A percentile compares a stretch with the other conserved stretches of the same genome.
Evolutionary conservation across 2,329 filamentous ascomycete species (phyloP).

Genomic region (Drechslerella dactyloides): DNA sequence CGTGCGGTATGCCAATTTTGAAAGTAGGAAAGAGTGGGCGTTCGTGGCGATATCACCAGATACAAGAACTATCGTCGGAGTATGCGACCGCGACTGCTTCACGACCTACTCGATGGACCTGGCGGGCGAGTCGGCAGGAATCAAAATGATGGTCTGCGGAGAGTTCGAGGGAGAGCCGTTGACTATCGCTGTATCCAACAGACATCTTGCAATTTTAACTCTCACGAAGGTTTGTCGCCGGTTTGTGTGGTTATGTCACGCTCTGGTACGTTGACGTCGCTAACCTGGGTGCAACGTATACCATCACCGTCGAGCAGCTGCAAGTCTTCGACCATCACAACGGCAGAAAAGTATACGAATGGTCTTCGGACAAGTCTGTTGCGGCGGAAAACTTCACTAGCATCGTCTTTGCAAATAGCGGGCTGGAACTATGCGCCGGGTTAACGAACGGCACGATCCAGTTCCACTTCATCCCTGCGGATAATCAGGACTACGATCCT

Average conservation of each 20-base stretch:
- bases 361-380: slow-evolving; percentile 34
- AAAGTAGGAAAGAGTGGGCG: slow-evolving; percentile 41
- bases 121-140: slow-evolving; percentile 2
- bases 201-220: slow-evolving; percentile 43
- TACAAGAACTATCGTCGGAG: slow-evolving; percentile 34
- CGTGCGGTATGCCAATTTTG: slow-evolving; percentile 25
- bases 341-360: slow-evolving; percentile 40
- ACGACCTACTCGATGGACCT: slow-evolving; percentile 32
- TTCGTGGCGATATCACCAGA: slow-evolving; percentile 45
- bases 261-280: neutral
- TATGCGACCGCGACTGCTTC: slow-evolving; percentile 42
- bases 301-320: slow-evolving; percentile 18
- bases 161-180: slow-evolving; percentile 42
- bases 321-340: slow-evolving; percentile 47
- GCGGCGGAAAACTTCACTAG: slow-evolving; percentile 45
- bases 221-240: slow-evolving; percentile 37
- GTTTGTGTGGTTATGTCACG: slow-evolving; percentile 1
- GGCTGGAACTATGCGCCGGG: slow-evolving; percentile 30
- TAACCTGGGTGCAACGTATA: neutral
- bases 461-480: slow-evolving; percentile 41
- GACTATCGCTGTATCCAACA: slow-evolving; percentile 36
- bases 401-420: slow-evolving; percentile 35
- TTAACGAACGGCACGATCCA: slow-evolving; percentile 44
- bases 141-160: slow-evolving; percentile 19
- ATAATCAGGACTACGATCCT: slow-evolving; percentile 32